Evolutionary conservation across 495 filamentous ascomycete genomes (phyloP), one percentile per base, ranked within the genome.

Genomic region (Tuber microsphaerosporum): DNA sequence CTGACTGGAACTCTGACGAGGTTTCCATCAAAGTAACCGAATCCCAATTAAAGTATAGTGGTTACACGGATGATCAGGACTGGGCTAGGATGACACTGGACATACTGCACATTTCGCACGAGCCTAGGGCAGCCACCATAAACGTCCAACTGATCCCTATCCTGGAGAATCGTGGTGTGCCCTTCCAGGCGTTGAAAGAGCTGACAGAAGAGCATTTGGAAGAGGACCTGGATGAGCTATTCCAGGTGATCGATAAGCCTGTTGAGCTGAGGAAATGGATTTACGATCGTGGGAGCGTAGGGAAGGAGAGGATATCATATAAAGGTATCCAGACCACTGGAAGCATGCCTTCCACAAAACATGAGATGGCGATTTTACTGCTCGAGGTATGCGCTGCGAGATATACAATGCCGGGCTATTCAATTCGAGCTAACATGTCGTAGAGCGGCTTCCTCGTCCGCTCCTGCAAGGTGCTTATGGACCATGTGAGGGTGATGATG

Each of bases 71-170:
- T 0, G 87, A 92, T 56, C 78, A 84, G 19, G 86, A 88, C 61
- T 84, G 85, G 20, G 87, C 86, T 65, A 82, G 89, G 74, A 76
- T 90, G 48, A 95, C 92, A 0, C 91, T 97, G 72, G 94, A 97
- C 80, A 88, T 97, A 41, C 85, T 90, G 17, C 87, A 84, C 34
- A 88, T 86, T 74, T 89, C 92, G 0, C 88, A 88, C 56, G 87
- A 89, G 14, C 84, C 93, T 22, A 87, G 84, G 45, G 83, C 90
- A 0, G 89, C 91, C 0, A 86, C 85, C n/a, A 84, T 97, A 0
- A 94, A 95, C 81, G 85, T 89, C 0, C 92, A 95, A 75, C 86
- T 97, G 10, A 84, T 99, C 16, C 89, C 90, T 0, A 91, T 99
- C 17, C 85, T 99, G 2, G 86, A 90, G 17, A 87, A 92, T 74